phyloP scores from a whole-genome alignment of 768 basidiomycete genomes.

The Trametes punicea region DNA sequence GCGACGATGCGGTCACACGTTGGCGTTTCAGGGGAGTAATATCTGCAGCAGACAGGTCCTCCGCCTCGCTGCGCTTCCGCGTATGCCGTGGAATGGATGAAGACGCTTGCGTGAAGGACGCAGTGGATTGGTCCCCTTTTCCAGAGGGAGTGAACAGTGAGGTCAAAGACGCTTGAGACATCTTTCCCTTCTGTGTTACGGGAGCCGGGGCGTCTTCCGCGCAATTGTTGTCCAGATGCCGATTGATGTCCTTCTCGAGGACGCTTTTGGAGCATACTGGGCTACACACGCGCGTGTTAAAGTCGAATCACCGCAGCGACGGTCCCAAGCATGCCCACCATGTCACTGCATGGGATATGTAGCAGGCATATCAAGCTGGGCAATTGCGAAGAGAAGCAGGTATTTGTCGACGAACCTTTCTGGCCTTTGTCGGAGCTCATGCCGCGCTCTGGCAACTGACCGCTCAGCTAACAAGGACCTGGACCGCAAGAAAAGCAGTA shows the following conservation, averaged over 20 bases:
- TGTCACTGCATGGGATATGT: slow-evolving; percentile 1
- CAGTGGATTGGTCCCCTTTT: neutral
- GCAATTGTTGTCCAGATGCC: slow-evolving; percentile 28
- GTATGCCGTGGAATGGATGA: slow-evolving; percentile 1
- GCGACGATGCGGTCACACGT: slow-evolving; percentile 7
- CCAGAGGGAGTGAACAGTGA: slow-evolving; percentile 21
- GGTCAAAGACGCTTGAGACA: slow-evolving; percentile 21
- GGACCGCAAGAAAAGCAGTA: too few species aligned
- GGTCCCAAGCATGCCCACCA: slow-evolving; percentile 8
- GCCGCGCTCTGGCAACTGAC: too few species aligned
- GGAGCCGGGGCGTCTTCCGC: slow-evolving; percentile 9
- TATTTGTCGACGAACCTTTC: neutral
- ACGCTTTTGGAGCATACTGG: slow-evolving; percentile 27
- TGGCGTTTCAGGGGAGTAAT: slow-evolving; percentile 11
- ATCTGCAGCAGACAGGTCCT: neutral
- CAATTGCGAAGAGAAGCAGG: neutral
- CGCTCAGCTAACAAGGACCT: too few species aligned
- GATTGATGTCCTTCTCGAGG: slow-evolving; percentile 25
- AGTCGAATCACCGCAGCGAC: neutral
- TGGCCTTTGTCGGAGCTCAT: slow-evolving; percentile 4
- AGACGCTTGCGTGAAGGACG: slow-evolving; percentile 5
- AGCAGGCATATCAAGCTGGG: neutral
- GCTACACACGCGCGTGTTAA: slow-evolving; percentile 8
- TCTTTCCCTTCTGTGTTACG: slow-evolving; percentile 4
- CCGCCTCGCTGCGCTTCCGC: slow-evolving; percentile 21